Base-by-base conservation (phyloP, 768 basidiomycete genomes). In the Imleria badia region DNA sequence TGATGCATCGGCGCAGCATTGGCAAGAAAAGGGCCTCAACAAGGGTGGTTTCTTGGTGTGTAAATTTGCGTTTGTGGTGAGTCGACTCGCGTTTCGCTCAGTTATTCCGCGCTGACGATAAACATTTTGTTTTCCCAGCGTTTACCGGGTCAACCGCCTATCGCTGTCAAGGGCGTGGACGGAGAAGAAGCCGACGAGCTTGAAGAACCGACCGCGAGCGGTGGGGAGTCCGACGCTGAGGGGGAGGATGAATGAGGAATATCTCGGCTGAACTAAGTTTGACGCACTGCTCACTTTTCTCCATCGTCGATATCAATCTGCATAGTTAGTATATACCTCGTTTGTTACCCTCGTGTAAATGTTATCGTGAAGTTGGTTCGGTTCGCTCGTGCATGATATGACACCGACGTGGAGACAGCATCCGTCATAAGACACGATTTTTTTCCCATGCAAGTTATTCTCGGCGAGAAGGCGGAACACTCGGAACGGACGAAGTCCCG, bases 21-120 rank as follows among this genome's bases (percentile, higher is more conserved):
- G 89, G 89, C 79, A 79, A 69, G 90, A 87, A 58, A 75, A 73
- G 55, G 93, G 94, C 0, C 65, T 87, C 39, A 87, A 88, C 60
- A 68, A 77, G 0, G 76, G 83, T 36, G 89, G 90, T 1, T 86
- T 81, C 66, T 74, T 85, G 34, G 91, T 97, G 23, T 96, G 94
- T 75, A 90, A 92, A 67, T 94, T 81, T 63, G 83, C 86, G 0
- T 89, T 97, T 68, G 84, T 88, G 73, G 91, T 91, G 48, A 54
- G 78, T 63, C 2, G 35, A 12, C 42, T 30, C 2, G 26, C 9
- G 15, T 20, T 29, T 23, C 13, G n/a, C 10, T 43, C 26, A 3
- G 20, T 2, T 7, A 1, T 20, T 12, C 38, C 20, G 8, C n/a
- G n/a, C n/a, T n/a, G n/a, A n/a, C n/a, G n/a, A n/a, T n/a, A n/a